Conservation (phyloP, 106 monocot genomes). For the Dactylorhiza incarnata region DNA sequence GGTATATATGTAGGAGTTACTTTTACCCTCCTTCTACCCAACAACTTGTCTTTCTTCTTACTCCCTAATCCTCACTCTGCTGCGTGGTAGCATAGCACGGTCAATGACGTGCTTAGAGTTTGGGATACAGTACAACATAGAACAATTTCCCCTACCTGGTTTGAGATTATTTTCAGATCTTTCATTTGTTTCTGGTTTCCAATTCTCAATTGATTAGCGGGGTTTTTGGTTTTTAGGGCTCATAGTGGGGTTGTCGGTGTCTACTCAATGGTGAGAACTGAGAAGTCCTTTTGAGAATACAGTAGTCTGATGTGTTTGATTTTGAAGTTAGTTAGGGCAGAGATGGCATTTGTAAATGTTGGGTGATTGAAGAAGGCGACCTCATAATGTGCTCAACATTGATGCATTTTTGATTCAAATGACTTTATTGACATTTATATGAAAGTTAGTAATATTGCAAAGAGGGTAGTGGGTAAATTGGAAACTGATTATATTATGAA, state of each 20-base stretch:
- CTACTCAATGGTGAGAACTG: conserved; percentile 63
- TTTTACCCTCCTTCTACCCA: neutral
- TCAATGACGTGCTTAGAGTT: conserved; percentile 72
- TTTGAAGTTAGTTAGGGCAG: conserved; percentile 69
- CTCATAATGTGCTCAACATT: conserved; percentile 44
- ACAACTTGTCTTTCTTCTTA: neutral
- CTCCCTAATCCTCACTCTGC: neutral
- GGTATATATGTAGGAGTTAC: no score
- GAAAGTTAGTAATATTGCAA: no score
- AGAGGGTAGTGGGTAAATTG: no score
- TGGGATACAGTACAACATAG: conserved; percentile 74
- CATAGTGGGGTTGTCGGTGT: conserved; percentile 77
- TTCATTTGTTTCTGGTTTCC: neutral
- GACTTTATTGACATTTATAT: neutral
- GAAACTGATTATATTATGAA: no score
- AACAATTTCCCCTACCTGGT: conserved; percentile 62
- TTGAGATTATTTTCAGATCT: neutral
- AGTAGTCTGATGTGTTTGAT: conserved; percentile 20
- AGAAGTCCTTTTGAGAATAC: conserved; percentile 42
- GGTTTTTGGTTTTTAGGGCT: conserved; percentile 39
- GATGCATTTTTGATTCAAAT: neutral
- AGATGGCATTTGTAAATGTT: conserved; percentile 89
- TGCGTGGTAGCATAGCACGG: conserved; percentile 17
- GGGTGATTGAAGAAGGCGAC: conserved; percentile 68
- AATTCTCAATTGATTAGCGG: neutral